A percentile compares a stretch with the other conserved stretches of the same genome.
Conservation (phyloP, 495 filamentous ascomycete genomes). For the Talaromyces wortmannii region DNA sequence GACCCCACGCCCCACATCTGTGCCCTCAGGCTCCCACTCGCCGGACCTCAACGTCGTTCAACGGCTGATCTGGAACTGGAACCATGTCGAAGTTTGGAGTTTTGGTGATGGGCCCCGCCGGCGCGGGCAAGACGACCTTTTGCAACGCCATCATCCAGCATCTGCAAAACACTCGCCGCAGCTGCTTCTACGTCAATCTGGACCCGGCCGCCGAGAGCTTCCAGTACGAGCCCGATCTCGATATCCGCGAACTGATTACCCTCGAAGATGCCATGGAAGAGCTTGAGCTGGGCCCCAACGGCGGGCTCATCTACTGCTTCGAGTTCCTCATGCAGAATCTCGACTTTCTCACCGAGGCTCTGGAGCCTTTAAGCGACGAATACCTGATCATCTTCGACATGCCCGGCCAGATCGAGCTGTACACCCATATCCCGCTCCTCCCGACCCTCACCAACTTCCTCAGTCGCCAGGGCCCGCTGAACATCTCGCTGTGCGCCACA, state of each 20-base stretch:
- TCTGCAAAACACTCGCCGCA: slow-evolving; percentile 78
- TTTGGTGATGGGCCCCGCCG: slow-evolving; percentile 91
- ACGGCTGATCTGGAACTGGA: neutral
- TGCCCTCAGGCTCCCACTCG: no score
- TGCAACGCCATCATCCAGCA: slow-evolving; percentile 90
- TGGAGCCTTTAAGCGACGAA: slow-evolving; percentile 86
- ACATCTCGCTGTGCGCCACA: slow-evolving; percentile 87
- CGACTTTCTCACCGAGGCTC: slow-evolving; percentile 82
- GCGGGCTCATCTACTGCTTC: slow-evolving; percentile 96
- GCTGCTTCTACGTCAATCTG: slow-evolving; percentile 95
- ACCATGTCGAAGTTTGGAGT: slow-evolving; percentile 90
- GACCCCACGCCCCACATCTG: no score
- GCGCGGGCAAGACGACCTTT: slow-evolving; percentile 91
- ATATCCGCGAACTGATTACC: slow-evolving; percentile 94
- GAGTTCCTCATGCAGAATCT: slow-evolving; percentile 91
- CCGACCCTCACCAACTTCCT: slow-evolving; percentile 80
- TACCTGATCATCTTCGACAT: slow-evolving; percentile 97
- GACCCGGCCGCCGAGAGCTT: slow-evolving; percentile 95
- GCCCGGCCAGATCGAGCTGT: slow-evolving; percentile 98
- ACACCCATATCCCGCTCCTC: slow-evolving; percentile 91
- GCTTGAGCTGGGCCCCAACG: slow-evolving; percentile 87
- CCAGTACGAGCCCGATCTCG: slow-evolving; percentile 84
- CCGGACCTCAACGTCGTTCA: no score
- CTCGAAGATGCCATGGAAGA: slow-evolving; percentile 99
- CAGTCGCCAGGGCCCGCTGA: slow-evolving; percentile 68